These are phyloP conservation scores for Eragrostis nindensis DNA, from an alignment of 176 grass and related monocot species.

Conservation along the genomic window DNA sequence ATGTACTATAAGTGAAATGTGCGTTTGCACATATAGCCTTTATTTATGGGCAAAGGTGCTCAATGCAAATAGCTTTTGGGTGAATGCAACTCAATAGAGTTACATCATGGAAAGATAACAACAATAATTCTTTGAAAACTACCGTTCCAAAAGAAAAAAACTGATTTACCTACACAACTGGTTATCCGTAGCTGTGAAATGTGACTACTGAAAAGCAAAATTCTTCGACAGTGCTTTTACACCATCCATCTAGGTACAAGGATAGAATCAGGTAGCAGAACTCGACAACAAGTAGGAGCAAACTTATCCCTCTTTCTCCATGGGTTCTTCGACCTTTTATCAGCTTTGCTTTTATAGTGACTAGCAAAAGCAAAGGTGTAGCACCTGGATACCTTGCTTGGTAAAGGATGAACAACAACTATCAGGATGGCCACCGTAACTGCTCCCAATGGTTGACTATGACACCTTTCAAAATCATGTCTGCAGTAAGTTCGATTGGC, in stretches of 20 bases:
- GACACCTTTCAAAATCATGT: slow-evolving; percentile 25
- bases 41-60: no score
- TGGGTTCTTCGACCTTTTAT: not conserved
- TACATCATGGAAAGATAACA: no score
- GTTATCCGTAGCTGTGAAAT: not conserved
- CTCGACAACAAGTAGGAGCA: not conserved
- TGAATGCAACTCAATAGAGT: no score
- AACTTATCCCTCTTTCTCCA: not conserved
- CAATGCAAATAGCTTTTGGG: no score
- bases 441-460: not conserved
- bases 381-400: slow-evolving; percentile 28
- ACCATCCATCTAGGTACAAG: not conserved
- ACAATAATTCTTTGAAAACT: not conserved
- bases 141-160: not conserved
- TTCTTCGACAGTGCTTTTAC: not conserved
- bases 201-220: not conserved
- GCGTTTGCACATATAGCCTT: no score
- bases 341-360: slow-evolving; percentile 9
- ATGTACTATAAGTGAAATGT: no score
- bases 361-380: slow-evolving; percentile 4
- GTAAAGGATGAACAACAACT: not conserved
- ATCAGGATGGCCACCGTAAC: not conserved
- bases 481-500: not conserved
- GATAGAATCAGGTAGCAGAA: not conserved
- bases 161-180: not conserved